These are phyloP conservation scores for Cryptococcus maquisensis DNA, from an alignment of 1,284 basidiomycete species.

Conservation along the genomic window DNA sequence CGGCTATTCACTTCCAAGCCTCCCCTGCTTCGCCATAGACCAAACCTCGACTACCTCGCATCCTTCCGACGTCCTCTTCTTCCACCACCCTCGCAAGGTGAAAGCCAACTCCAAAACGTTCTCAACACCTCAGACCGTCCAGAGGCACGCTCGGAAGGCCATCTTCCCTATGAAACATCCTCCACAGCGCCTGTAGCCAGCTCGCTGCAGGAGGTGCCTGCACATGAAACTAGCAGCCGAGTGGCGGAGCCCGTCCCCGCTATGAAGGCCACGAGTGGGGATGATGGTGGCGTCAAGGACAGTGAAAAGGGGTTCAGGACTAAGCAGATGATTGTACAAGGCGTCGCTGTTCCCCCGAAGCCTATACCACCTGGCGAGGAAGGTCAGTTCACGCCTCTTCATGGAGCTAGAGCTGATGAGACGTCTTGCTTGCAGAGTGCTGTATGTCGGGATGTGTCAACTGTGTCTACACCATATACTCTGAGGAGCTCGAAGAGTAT, in stretches of 20 bases:
- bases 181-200: slow-evolving; percentile 20
- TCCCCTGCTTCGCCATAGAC: not conserved
- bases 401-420: not conserved
- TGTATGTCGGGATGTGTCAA: slow-evolving; percentile 88
- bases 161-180: slow-evolving; percentile 17
- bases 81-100: not conserved
- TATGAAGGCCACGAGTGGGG: slow-evolving; percentile 4
- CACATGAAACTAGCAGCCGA: slow-evolving; percentile 3
- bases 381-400: slow-evolving; percentile 23
- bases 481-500: slow-evolving; percentile 68
- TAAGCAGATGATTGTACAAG: slow-evolving; percentile 27
- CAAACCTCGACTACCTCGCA: slow-evolving; percentile 7
- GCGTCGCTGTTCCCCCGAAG: slow-evolving; percentile 35
- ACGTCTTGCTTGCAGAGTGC: slow-evolving; percentile 60
- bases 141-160: not conserved
- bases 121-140: not conserved
- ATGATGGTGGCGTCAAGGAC: not conserved
- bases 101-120: slow-evolving; percentile 5
- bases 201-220: slow-evolving; percentile 25
- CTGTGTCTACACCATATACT: slow-evolving; percentile 82
- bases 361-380: slow-evolving; percentile 40
- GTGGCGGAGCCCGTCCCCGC: slow-evolving; percentile 16
- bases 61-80: slow-evolving; percentile 3
- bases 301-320: not conserved
- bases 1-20: not conserved